Base-by-base conservation (phyloP, 352 stramenopile genomes). In the Phytophthora sojae region DNA sequence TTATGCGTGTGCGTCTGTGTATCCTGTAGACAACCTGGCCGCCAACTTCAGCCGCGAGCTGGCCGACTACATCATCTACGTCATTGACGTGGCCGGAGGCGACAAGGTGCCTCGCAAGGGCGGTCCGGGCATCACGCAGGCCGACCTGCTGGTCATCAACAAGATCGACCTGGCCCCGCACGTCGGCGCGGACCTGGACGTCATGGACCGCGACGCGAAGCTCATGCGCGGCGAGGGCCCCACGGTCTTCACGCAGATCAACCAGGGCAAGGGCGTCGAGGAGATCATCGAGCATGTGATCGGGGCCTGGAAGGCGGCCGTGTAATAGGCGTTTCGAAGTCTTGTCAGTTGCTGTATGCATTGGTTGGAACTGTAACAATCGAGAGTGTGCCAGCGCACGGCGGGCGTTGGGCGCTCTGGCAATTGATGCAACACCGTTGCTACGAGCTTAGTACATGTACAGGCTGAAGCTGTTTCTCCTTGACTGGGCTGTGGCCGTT, bases 31-130 rank as follows among this genome's bases (percentile, higher is more conserved):
- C 76, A 99, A 99, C 78, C 76, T 99, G 55, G 97, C 97, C 3
- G 98, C 98, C 52, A 99, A 99, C 80, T 99, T 99, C 76, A 98
- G 91, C 55, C 83, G 88, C 39, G 98, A 99, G 81, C 83, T 99
- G 14, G 98, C 97, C 5, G 98, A 99, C 85, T 99, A 97, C 72
- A 99, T 98, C 39, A 94, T 99, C 64, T 99, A 99, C 79, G 98
- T 99, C 14, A 99, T 99, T 77, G 98, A 99, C 80, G 97, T 99
- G 29, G 96, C 97, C 17, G 97, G 97, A 25, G 98, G 98, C 21
- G 97, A 99, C 77, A 99, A 99, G 76, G 92, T 99, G 58, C 97
- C 97, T 25, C 91, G 97, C 62, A 99, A 99, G 79, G 97, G 97
- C 58, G 97, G 97, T 44, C 97, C 97, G 1, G 97, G 97, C 26